These are phyloP conservation scores for Linnemannia elongata DNA, from an alignment of 192 early-diverging fungal genomes.

Conservation along the genomic window DNA sequence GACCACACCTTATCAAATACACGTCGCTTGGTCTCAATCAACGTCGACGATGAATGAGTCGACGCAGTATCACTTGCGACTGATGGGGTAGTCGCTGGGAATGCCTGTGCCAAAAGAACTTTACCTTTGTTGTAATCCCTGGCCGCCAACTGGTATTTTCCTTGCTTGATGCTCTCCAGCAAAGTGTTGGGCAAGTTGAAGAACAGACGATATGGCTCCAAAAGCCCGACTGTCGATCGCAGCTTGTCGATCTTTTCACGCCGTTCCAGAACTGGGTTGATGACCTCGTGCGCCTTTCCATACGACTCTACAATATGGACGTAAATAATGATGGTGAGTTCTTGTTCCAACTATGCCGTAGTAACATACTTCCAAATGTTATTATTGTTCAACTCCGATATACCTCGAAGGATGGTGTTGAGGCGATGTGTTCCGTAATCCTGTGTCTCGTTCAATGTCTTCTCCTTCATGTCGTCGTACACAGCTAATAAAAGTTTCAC, in stretches of 20 bases:
- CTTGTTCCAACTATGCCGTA: background rate
- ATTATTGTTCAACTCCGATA: background rate
- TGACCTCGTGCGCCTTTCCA: conserved; percentile 83
- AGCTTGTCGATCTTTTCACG: conserved; percentile 91
- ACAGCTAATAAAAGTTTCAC: conserved; percentile 51
- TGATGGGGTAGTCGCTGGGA: conserved; percentile 25
- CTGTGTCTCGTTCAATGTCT: conserved; percentile 83
- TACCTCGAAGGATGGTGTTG: conserved; percentile 76
- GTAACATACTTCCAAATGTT: background rate
- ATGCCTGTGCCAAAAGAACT: conserved; percentile 58
- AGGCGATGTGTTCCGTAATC: conserved; percentile 88
- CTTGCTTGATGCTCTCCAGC: conserved; percentile 86
- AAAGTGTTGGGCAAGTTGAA: conserved; percentile 95
- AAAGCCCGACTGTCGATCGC: conserved; percentile 87
- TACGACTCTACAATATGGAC: conserved; percentile 61
- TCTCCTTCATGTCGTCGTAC: conserved; percentile 92
- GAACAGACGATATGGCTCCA: conserved; percentile 97
- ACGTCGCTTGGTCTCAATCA: conserved; percentile 63
- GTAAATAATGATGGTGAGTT: background rate
- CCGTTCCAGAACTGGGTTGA: conserved; percentile 88
- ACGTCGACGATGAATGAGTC: conserved; percentile 33
- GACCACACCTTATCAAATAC: conserved; percentile 97
- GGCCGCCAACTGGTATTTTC: conserved; percentile 90
- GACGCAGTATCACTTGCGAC: conserved; percentile 34
- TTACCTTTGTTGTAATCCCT: conserved; percentile 98